Conservation (phyloP, 768 basidiomycete species). For the Dacryopinax primogenitus region DNA sequence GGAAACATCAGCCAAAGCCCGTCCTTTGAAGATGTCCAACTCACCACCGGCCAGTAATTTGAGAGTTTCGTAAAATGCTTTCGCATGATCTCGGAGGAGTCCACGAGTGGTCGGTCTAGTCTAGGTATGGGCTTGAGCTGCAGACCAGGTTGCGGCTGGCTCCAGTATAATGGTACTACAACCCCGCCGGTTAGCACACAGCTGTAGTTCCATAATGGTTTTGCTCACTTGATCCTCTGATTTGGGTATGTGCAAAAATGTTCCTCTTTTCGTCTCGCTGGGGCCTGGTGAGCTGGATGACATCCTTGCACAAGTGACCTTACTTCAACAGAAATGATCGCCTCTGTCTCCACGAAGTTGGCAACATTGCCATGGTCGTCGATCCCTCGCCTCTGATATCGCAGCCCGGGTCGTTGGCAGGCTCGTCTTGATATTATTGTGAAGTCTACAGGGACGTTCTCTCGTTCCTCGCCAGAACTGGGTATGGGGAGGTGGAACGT, state of each 20-base stretch:
- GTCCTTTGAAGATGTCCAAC: not conserved
- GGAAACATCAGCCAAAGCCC: slow-evolving; percentile 8
- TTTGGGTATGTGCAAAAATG: slow-evolving; percentile 78
- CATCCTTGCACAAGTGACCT: slow-evolving; percentile 15
- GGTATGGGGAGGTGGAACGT: slow-evolving; percentile 42
- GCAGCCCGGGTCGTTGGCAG: slow-evolving; percentile 75
- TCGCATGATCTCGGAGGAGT: slow-evolving; percentile 55
- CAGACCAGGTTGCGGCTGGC: slow-evolving; percentile 54
- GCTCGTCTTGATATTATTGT: slow-evolving; percentile 75
- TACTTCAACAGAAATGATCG: slow-evolving; percentile 71
- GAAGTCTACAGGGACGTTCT: slow-evolving; percentile 51
- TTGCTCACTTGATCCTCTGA: slow-evolving; percentile 74
- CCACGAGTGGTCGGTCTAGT: slow-evolving; percentile 59
- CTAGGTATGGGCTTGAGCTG: slow-evolving; percentile 79
- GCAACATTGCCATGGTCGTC: slow-evolving; percentile 89
- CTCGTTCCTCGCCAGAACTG: slow-evolving; percentile 21
- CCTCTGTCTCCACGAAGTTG: slow-evolving; percentile 93
- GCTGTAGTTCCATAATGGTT: not conserved
- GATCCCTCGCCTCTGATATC: slow-evolving; percentile 89
- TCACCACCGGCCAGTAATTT: slow-evolving; percentile 1
- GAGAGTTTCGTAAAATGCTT: slow-evolving; percentile 51
- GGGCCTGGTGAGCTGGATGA: slow-evolving; percentile 10
- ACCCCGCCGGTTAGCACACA: slow-evolving; percentile 11
- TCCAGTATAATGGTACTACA: slow-evolving; percentile 85
- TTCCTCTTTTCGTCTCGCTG: slow-evolving; percentile 66